Base-by-base conservation (phyloP, 148 eudicot genomes). In the Oxyria digyna region DNA sequence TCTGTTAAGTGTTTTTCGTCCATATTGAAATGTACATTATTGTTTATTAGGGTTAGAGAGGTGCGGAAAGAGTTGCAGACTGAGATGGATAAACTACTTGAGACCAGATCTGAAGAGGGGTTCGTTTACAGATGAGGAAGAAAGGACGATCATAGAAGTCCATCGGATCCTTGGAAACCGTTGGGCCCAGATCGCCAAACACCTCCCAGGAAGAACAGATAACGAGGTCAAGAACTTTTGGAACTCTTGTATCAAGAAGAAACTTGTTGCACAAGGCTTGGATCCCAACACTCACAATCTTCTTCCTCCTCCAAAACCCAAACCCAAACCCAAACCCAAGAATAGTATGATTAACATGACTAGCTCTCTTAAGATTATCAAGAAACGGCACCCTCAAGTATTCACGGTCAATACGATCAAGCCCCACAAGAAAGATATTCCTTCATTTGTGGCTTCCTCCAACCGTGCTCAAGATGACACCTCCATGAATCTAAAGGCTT, bases 221-320 rank as follows among this genome's bases (percentile, higher is more conserved):
- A 77, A 80, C 46, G 83, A 81, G 69, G 81, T 81, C 8, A 81
- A 81, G 76, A 81, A 81, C 67, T 81, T 74, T 29, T 81, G 84
- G 84, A 81, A 81, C 64, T 81, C 84, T 1, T 81, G 81, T 75
- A 81, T 81, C 35, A 81, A 81, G 73, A 81, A 77, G 73, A 81
- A 75, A 55, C 84, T 81, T 14, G 67, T 81, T 18, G 81, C 84
- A 55, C 84, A 24, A 42, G 81, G 71, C 4, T 49, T 69, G 15
- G 71, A 69, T n/a, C 71, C 71, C 55, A 69, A 49, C 55, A 69
- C 71, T 27, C 71, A 69, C 62, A 69, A 69, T 69, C 83, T 80
- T 12, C 78, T 80, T 15, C 70, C 83, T 37, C 45, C 77, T 4
- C 20, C 33, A 1, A 55, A 55, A 24, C 62, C 17, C 33, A 55